Percentiles rank a stretch among this genome's conserved stretches.
Evolutionary conservation across 805 yeast genomes (phyloP).

Genomic region (Wickerhamomyces tratensis): DNA sequence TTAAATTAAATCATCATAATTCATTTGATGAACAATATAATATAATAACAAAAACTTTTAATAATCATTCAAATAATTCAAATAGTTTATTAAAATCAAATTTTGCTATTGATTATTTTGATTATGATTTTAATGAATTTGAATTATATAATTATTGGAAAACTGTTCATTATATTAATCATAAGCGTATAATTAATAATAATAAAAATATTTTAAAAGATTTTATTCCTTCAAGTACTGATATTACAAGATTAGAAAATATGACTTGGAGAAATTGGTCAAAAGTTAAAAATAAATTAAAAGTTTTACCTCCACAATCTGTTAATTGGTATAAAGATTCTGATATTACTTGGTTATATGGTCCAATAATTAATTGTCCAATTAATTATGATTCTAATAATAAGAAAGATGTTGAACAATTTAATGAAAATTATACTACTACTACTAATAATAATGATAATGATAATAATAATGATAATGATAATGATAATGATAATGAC

Average conservation of each 20-base stretch:
- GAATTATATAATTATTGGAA: conserved; percentile 33
- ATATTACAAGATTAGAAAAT: conserved; percentile 50
- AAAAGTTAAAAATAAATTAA: conserved; percentile 53
- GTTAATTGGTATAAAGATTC: conserved; percentile 93
- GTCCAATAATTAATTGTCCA: conserved; percentile 41
- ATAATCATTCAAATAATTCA: too few species aligned
- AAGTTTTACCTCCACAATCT: conserved; percentile 64
- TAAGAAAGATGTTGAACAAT: neutral
- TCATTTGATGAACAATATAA: conserved; percentile 18
- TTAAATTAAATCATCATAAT: neutral
- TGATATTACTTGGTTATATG: conserved; percentile 94
- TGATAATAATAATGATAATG: neutral
- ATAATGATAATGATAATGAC: too few species aligned
- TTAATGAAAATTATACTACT: too few species aligned
- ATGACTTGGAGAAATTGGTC: conserved; percentile 97
- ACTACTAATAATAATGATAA: too few species aligned
- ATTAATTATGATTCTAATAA: neutral
- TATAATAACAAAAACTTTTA: conserved; percentile 6
- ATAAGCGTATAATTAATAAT: conserved; percentile 6
- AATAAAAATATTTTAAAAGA: conserved; percentile 8
- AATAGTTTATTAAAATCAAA: conserved; percentile 3
- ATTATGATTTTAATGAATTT: conserved; percentile 23
- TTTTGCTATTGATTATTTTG: conserved; percentile 29
- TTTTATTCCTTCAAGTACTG: conserved; percentile 23
- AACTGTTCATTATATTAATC: conserved; percentile 22